Base-by-base conservation (phyloP, 139 green algal genomes). In the Dunaliella primolecta region DNA sequence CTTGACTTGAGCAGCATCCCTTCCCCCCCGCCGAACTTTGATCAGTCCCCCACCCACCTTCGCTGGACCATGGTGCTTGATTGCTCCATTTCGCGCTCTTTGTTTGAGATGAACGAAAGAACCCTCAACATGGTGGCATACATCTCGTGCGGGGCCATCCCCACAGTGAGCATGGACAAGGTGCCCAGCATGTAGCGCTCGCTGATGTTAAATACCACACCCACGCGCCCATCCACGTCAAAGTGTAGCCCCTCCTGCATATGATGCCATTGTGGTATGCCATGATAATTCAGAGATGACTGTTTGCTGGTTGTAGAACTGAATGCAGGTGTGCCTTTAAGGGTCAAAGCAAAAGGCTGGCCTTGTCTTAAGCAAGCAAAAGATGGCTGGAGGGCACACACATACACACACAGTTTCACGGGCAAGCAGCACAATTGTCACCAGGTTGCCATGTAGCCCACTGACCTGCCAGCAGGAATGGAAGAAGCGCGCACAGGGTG, bases 131-230 rank as follows among this genome's bases (percentile, higher is more conserved):
- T 89, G 32, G 37, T 1, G 30, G 27, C 23, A 55, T 89, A 89
- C 3, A 84, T 88, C 74, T 88, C 78, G 34, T 81, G 34, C 33
- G 81, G 88, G 0, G 76, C 83, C 37, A 91, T 70, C 25, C 85
- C 85, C 35, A 89, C 88, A 0, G 76, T 76, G n/a, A 91, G 80
- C 81, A 85, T 38, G 24, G 83, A 85, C 57, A 91, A 57, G 3
- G 83, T 46, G 29, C 84, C 84, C 21, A 81, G 30, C 11, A 84
- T 37, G 84, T 87, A 87, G 15, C 31, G 70, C 56, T 91, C 88
- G 1, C 76, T 84, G 29, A 91, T 76, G 56, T 91, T 91, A 80
- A 91, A 88, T n/a, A 91, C 86, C 37, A 88, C 64, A 32, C 88
- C 88, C 75, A 86, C 64, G 11, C 88, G 75, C 34, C 84, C 37